Evolutionary conservation across 257 asterid genomes (phyloP), one percentile per base, ranked within the genome.

Genomic region (Nicotiana sylvestris): DNA sequence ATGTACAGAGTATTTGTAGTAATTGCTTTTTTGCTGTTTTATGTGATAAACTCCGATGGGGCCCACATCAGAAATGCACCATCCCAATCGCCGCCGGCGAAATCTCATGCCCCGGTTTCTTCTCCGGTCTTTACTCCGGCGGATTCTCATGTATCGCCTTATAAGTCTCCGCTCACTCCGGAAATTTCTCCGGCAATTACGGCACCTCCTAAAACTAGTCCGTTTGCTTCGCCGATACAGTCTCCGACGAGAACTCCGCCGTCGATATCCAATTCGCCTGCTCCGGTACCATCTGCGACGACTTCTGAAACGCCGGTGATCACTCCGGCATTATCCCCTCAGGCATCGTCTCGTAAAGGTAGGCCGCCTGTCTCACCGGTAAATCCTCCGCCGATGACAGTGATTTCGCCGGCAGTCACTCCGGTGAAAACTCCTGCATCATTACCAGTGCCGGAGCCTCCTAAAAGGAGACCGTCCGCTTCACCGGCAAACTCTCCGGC

Each of bases 11-110:
- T 83, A 37, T 29, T 82, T 27, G 77, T 84, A 49, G 74, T 84
- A 55, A 8, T 87, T 43, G 84, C 83, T 66, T 66, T 88, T 2
- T 61, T 90, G 4, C 64, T 91, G 1, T 68, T 83, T 66, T 87
- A 77, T 55, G 86, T 74, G 3, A 87, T 86, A 3, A 81, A 85
- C 76, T 77, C 85, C 88, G 80, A 87, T 88, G 64, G 87, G 51
- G 91, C 94, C 6, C 96, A 92, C 83, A 15, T 57, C 64, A 27
- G 85, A 35, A 65, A 82, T 78, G 86, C 92, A 58, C 97, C 97
- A 83, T 85, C 94, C 60, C 91, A 83, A 2, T 79, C 88, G 76
- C 72, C 89, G 0, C 86, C 90, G 58, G 9, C 81, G 0, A 77
- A 39, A 32, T 10, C 86, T 17, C 77, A 46, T 39, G 11, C 88